These are phyloP conservation scores for Silene latifolia DNA, from an alignment of 148 eudicot species.

Conservation along the genomic window DNA sequence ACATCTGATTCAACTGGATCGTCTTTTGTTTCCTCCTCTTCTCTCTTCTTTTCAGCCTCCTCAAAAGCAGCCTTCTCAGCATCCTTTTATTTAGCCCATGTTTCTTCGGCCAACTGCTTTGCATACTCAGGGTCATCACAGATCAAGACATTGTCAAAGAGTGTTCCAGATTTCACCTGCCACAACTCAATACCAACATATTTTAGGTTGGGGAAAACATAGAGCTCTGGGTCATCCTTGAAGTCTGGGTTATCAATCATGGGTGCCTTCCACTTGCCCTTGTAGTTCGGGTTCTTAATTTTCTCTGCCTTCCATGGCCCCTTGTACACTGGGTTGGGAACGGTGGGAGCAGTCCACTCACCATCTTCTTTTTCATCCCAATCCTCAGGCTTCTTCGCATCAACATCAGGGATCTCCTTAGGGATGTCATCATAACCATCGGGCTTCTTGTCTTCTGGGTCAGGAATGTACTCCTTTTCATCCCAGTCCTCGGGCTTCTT, in stretches of 20 bases:
- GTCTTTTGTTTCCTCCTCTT: constrained; percentile 77
- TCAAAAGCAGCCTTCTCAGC: constrained; percentile 96
- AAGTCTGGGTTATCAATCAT: constrained; percentile 95
- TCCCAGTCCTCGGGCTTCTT: too few relatives aligned
- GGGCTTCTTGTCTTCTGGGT: too few relatives aligned
- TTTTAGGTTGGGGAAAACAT: constrained; percentile 75
- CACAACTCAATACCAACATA: constrained; percentile 97
- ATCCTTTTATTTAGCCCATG: constrained; percentile 96
- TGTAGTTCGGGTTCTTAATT: constrained; percentile 94
- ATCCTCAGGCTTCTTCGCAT: too few relatives aligned
- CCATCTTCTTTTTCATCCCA: constrained; percentile 99
- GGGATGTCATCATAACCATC: too few relatives aligned
- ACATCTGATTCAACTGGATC: constrained; percentile 84
- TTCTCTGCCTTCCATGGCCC: constrained; percentile 95
- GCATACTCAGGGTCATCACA: constrained; percentile 91
- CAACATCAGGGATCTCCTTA: too few relatives aligned
- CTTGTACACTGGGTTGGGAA: constrained; percentile 94
- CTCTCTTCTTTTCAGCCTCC: constrained; percentile 81
- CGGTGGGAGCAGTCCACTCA: constrained; percentile 93
- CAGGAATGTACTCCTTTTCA: too few relatives aligned
- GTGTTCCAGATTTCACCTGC: constrained; percentile 99
- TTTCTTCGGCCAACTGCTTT: constrained; percentile 73
- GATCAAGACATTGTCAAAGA: constrained; percentile 90
- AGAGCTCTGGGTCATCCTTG: constrained; percentile 88
- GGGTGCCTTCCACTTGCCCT: constrained; percentile 99